Evolutionary conservation across 2,329 filamentous ascomycete genomes (phyloP).

Genomic region (Sarocladium strictum): DNA sequence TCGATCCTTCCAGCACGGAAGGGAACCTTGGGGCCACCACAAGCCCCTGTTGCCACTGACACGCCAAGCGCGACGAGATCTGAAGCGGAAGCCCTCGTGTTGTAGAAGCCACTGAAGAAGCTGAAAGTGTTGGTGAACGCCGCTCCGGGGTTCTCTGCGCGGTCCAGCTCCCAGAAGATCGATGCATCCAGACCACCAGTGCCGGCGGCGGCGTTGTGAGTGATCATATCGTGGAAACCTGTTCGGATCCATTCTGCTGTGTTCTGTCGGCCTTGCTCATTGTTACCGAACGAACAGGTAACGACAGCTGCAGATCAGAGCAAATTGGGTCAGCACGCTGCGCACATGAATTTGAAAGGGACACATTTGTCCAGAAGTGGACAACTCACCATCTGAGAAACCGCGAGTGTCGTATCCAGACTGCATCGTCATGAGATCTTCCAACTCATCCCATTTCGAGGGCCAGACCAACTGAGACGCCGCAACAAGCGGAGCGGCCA

Average conservation of each 20-base stretch:
- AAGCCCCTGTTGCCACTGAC: constrained; percentile 21
- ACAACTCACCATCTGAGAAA: constrained; percentile 17
- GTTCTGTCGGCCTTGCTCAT: constrained; percentile 18
- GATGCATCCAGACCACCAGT: constrained; percentile 24
- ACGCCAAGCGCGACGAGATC: constrained; percentile 20
- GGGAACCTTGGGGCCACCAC: constrained; percentile 17
- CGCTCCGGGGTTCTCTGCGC: constrained; percentile 21
- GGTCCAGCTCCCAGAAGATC: constrained; percentile 23
- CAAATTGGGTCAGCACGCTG: too few relatives aligned
- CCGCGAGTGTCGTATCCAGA: constrained; percentile 16
- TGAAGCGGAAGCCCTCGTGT: constrained; percentile 16
- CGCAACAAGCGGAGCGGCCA: constrained; percentile 8
- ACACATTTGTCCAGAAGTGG: too few relatives aligned
- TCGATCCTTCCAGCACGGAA: constrained; percentile 23
- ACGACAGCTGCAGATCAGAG: constrained; percentile 9
- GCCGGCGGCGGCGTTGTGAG: constrained; percentile 19
- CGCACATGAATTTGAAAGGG: too few relatives aligned
- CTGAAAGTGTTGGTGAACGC: constrained; percentile 25
- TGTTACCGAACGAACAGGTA: constrained; percentile 17
- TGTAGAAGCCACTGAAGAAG: constrained; percentile 19
- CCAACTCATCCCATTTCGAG: constrained; percentile 16
- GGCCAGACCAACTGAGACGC: constrained; percentile 17
- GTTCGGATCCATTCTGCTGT: constrained; percentile 27
- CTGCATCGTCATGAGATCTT: constrained; percentile 17
- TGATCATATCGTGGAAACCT: constrained; percentile 25